Conservation (phyloP, 2,329 filamentous ascomycete genomes). For the Ceratocystis papillata region DNA sequence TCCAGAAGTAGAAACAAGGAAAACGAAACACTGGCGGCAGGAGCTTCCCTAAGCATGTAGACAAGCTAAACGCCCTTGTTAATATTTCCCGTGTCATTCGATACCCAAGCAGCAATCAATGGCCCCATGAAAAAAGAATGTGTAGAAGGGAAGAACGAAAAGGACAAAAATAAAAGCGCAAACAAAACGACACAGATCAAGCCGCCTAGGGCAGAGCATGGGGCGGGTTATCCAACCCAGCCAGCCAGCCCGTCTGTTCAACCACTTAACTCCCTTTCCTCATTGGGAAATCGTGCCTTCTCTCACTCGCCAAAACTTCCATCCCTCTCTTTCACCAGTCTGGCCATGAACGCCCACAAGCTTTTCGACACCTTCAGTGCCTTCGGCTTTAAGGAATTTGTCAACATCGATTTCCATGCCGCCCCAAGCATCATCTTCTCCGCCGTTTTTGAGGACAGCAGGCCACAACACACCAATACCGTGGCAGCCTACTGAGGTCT, state of each 20-base stretch:
- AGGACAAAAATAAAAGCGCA: neutral
- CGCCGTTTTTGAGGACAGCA: conserved; percentile 75
- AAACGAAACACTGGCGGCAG: neutral
- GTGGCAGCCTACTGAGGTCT: conserved; percentile 83
- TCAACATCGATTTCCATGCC: conserved; percentile 91
- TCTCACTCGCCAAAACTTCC: conserved; percentile 72
- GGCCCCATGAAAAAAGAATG: neutral
- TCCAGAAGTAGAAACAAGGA: neutral
- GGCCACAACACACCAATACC: conserved; percentile 92
- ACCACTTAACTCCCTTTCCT: neutral
- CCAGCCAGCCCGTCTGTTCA: neutral
- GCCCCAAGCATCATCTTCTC: conserved; percentile 64
- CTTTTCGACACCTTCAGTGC: conserved; percentile 72
- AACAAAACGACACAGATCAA: neutral
- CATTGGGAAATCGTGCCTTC: conserved; percentile 21
- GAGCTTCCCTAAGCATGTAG: neutral
- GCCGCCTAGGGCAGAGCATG: neutral
- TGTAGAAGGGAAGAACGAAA: neutral
- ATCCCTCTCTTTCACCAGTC: conserved; percentile 60
- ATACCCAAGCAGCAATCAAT: neutral
- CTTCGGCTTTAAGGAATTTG: conserved; percentile 67
- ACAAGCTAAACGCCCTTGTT: neutral
- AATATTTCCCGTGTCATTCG: neutral
- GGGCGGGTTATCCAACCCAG: neutral
- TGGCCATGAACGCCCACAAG: conserved; percentile 69